A percentile compares a stretch with the other conserved stretches of the same genome.
These are phyloP conservation scores for Botryotinia globosa DNA, from an alignment of 2,329 filamentous ascomycete genomes.

Conservation along the genomic window DNA sequence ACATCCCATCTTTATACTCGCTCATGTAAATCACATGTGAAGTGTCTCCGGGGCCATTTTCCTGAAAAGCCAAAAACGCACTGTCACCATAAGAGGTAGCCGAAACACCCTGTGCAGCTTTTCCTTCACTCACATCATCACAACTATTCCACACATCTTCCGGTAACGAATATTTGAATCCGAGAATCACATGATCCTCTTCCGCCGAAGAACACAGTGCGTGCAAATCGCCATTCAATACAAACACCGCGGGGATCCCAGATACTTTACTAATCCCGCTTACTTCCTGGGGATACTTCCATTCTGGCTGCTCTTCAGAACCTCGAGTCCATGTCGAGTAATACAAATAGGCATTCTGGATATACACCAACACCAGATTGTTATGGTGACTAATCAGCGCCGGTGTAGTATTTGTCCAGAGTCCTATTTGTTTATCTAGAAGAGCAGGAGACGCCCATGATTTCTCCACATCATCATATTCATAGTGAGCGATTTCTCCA, in stretches of 20 bases:
- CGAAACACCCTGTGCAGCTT: slow-evolving; percentile 38
- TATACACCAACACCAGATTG: slow-evolving; percentile 39
- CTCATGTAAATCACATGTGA: slow-evolving; percentile 29
- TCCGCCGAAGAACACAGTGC: slow-evolving; percentile 36
- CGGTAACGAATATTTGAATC: slow-evolving; percentile 37
- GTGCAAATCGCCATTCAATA: slow-evolving; percentile 38
- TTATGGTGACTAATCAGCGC: slow-evolving; percentile 40
- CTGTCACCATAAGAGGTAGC: slow-evolving; percentile 39
- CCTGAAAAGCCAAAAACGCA: slow-evolving; percentile 37
- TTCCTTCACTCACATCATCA: slow-evolving; percentile 40
- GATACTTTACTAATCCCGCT: slow-evolving; percentile 31
- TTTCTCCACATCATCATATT: slow-evolving; percentile 38
- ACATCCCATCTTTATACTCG: slow-evolving; percentile 30
- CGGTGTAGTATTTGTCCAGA: slow-evolving; percentile 34
- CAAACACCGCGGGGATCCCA: slow-evolving; percentile 39
- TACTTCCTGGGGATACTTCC: slow-evolving; percentile 30
- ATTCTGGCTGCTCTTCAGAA: slow-evolving; percentile 27
- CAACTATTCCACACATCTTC: slow-evolving; percentile 36
- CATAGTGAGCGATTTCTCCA: slow-evolving; percentile 38
- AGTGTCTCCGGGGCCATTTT: slow-evolving; percentile 29
- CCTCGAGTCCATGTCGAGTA: slow-evolving; percentile 34
- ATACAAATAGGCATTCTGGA: slow-evolving; percentile 34
- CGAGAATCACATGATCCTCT: slow-evolving; percentile 35
- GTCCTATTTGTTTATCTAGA: slow-evolving; percentile 30
- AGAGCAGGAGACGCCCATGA: slow-evolving; percentile 33